phyloP scores from a whole-genome alignment of 148 eudicot genomes.

The Silene uniflora region DNA sequence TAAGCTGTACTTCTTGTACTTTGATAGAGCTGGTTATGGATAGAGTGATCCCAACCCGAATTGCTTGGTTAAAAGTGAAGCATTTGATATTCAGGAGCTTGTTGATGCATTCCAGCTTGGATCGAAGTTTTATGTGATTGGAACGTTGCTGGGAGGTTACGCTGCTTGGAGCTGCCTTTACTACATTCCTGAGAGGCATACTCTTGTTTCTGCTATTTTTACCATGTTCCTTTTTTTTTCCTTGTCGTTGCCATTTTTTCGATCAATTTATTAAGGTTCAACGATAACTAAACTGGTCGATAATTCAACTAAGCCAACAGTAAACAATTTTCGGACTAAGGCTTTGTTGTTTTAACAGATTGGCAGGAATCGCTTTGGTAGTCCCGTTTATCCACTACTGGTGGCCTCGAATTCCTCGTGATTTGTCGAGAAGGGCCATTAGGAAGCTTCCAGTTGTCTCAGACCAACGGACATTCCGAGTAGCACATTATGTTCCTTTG shows the following conservation, averaged over 20 bases:
- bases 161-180: constrained; percentile 8
- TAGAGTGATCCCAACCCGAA: constrained; percentile 76
- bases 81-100: constrained; percentile 65
- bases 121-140: constrained; percentile 33
- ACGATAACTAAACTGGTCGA: no score
- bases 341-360: background rate
- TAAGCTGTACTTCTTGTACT: constrained; percentile 47
- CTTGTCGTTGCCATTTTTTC: no score
- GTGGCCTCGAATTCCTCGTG: background rate
- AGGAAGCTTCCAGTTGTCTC: background rate
- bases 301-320: no score
- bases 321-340: no score
- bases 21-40: constrained; percentile 79
- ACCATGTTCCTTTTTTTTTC: background rate
- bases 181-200: background rate
- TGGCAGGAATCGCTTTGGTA: background rate
- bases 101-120: constrained; percentile 63
- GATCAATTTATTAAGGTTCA: no score
- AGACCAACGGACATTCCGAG: background rate
- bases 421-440: background rate
- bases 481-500: background rate
- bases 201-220: no score
- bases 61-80: constrained; percentile 60
- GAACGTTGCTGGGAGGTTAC: constrained; percentile 49
- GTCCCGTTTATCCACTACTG: background rate